Evolutionary conservation across 2,329 filamentous ascomycete species (phyloP), one percentile per base, ranked within the genome.

Genomic region (Alternaria brassicicola): DNA sequence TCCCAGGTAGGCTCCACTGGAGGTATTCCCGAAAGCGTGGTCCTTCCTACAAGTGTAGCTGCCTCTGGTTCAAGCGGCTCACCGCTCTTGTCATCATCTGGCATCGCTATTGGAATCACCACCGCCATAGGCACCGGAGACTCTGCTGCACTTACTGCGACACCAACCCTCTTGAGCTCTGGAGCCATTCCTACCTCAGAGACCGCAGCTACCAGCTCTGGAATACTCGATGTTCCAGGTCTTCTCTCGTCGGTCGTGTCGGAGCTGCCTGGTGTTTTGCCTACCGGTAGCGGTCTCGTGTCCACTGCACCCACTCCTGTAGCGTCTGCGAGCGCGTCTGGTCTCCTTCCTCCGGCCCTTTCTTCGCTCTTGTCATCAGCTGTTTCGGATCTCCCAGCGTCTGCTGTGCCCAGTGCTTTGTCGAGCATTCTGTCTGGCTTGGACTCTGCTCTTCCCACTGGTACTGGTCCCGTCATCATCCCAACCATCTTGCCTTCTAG

Each of bases 71-170:
- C 64, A 13, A 45, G 43, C 6, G 19, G 35, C 19, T 47, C 17
- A 39, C 48, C 59, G 21, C 19, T 61, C 6, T 10, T 49, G 30
- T 47, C 60, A 52, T 51, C 69, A 23, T 65, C 70, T 23, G 62
- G 74, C 10, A 76, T 76, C 46, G 52, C 74, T 9, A 72, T 77
- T 55, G 75, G 75, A 13, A 75, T 76, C 43, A 76, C 73, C 6
- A 76, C 74, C 7, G 73, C 73, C 12, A 57, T 76, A 19, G 72
- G 72, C 38, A 74, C 68, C 23, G 64, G 63, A 26, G 59, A 57
- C 1, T 50, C 58, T 33, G 39, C 47, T 15, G 53, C 49, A 12
- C 53, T 59, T 7, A 62, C 55, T 25, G 52, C 63, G 23, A 64
- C 60, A 10, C 60, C 64, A 8, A 67, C 64, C 6, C 55, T 55